Base-by-base conservation (phyloP, 495 filamentous ascomycete species). In the Penicillium atrosanguineum region DNA sequence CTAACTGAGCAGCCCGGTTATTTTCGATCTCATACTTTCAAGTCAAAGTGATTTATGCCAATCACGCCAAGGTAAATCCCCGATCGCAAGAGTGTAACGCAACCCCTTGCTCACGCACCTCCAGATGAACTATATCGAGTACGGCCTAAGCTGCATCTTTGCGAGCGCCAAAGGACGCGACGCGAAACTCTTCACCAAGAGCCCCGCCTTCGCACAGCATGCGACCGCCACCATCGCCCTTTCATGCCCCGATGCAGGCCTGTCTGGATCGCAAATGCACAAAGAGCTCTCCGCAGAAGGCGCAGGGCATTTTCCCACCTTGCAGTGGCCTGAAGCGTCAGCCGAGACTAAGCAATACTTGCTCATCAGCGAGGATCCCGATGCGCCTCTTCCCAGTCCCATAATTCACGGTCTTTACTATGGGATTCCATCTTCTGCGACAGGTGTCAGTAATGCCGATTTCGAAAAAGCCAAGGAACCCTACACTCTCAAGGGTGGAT, bases 281-380 rank as follows among this genome's bases (percentile, higher is more conserved):
- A 55, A 53, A 4, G 69, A 75, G 12, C 73, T 80, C 61, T 73
- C 70, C 1, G 62, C 63, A 36, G 73, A 76, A 34, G 73, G 74
- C 6, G 52, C 26, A 0, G 75, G 75, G 9, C 61, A 59, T n/a
- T 72, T 80, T 42, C 79, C 77, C 11, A 59, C 65, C 1, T 50
- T 82, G 37, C 67, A 56, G 16, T 81, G 75, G 78, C 56, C 65
- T 16, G 56, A 51, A 6, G 62, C 72, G n/a, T 56, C 60, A 2
- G 49, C 56, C 19, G 46, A 69, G 6, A 70, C 74, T 6, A 71
- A 71, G 42, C 62, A 82, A 54, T 82, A 75, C 58, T 57, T 82
- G 4, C 50, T 83, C 7, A 55, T 80, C 28, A 68, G 69, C 34
- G 75, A 81, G 55, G 78, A 83, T 44, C 74, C 78, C 0, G 78